phyloP scores from a whole-genome alignment of 208 protist species.

The Trypanosoma rangeli region DNA sequence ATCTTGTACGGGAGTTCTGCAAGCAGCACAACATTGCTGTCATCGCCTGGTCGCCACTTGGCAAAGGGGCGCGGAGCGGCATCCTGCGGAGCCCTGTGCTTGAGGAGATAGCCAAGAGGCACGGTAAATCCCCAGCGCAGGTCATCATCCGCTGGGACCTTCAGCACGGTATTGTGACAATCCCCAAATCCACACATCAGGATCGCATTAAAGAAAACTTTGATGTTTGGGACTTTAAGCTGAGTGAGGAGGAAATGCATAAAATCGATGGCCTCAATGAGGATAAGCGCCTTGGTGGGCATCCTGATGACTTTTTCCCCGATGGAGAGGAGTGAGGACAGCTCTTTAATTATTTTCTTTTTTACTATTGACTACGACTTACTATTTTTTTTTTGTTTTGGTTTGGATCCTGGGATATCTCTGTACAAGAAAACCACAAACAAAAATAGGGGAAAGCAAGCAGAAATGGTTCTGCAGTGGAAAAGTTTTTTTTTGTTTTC shows the following conservation, averaged over 20 bases:
- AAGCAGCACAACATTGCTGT: slow-evolving; percentile 65
- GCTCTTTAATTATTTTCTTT: slow-evolving; percentile 8
- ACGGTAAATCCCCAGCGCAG: slow-evolving; percentile 59
- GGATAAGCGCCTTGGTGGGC: slow-evolving; percentile 40
- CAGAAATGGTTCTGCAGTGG: no score
- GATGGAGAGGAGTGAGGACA: slow-evolving; percentile 10
- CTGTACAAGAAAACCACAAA: background rate
- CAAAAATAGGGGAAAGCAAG: background rate
- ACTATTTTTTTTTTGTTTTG: background rate
- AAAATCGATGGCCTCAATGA: slow-evolving; percentile 49
- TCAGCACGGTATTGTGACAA: slow-evolving; percentile 65
- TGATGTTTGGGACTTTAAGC: slow-evolving; percentile 82
- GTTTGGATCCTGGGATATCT: background rate
- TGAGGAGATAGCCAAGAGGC: slow-evolving; percentile 47
- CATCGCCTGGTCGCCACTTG: slow-evolving; percentile 86
- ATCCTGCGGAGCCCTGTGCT: slow-evolving; percentile 41
- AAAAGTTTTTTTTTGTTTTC: no score
- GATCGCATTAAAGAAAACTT: slow-evolving; percentile 90
- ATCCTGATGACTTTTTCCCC: slow-evolving; percentile 55
- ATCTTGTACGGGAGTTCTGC: slow-evolving; percentile 66
- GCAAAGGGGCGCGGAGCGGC: slow-evolving; percentile 37
- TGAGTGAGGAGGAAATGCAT: slow-evolving; percentile 69
- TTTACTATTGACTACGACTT: slow-evolving; percentile 1
- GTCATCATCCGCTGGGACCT: slow-evolving; percentile 75
- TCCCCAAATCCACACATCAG: slow-evolving; percentile 84